Percentiles rank a stretch among this genome's conserved stretches.
phyloP scores from a whole-genome alignment of 495 filamentous ascomycete species.

The Podospora tetraspora region DNA sequence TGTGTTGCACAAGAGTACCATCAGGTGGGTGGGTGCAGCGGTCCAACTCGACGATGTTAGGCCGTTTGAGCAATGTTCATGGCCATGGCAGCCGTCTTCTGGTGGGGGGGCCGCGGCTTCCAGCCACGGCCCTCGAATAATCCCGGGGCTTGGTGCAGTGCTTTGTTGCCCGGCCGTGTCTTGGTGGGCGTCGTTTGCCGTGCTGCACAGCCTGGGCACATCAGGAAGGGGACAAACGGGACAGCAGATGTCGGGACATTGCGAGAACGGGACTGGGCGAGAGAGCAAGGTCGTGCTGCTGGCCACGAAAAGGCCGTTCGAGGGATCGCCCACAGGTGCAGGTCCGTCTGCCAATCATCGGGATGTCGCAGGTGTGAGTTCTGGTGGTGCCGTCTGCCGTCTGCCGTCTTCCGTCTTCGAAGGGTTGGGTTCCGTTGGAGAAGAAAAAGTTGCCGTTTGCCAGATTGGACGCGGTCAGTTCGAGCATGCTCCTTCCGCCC shows the following conservation, averaged over 20 bases:
- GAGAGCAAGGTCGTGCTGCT: background rate
- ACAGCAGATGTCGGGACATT: background rate
- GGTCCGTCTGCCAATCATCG: background rate
- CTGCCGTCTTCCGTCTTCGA: background rate
- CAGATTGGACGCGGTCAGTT: background rate
- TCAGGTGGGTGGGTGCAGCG: too few relatives aligned
- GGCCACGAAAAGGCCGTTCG: background rate
- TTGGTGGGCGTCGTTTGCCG: background rate
- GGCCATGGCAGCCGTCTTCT: background rate
- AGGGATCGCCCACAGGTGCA: background rate
- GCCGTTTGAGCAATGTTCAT: background rate
- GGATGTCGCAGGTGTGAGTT: background rate
- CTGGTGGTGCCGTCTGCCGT: background rate
- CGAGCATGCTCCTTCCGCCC: background rate
- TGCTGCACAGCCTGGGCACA: background rate
- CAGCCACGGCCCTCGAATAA: too few relatives aligned
- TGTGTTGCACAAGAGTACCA: background rate
- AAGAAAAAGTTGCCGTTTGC: background rate
- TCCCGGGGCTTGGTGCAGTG: too few relatives aligned
- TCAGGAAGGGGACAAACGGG: background rate
- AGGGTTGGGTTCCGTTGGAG: background rate
- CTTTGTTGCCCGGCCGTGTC: background rate
- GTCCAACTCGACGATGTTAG: background rate
- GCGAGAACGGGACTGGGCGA: background rate
- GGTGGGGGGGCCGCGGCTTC: too few relatives aligned